These are phyloP conservation scores for Kodamaea plutei DNA, from an alignment of 1,139 yeast genomes.

Conservation along the genomic window DNA sequence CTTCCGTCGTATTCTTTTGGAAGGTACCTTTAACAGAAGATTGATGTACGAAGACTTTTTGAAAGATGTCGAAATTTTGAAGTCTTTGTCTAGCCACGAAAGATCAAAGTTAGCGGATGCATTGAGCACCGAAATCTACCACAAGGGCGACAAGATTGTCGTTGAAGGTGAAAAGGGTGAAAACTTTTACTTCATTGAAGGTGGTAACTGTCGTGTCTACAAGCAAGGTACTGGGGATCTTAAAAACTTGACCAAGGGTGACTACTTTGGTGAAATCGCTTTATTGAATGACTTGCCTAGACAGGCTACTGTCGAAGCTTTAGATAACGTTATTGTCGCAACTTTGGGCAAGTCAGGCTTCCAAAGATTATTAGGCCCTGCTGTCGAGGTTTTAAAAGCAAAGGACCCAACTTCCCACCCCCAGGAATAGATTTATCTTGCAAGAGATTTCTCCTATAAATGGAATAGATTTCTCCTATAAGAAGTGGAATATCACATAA, in stretches of 20 bases:
- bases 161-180: conserved; percentile 91
- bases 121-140: conserved; percentile 69
- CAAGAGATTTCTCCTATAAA: too few species aligned
- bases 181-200: conserved; percentile 83
- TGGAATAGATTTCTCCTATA: too few species aligned
- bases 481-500: too few species aligned
- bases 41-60: conserved; percentile 85
- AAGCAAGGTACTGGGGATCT: conserved; percentile 56
- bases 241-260: conserved; percentile 67
- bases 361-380: conserved; percentile 91
- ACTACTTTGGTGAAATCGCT: conserved; percentile 95
- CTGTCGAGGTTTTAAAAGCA: conserved; percentile 72
- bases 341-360: conserved; percentile 89
- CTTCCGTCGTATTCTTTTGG: conserved; percentile 85
- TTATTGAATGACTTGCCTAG: conserved; percentile 87
- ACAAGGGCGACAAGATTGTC: conserved; percentile 71
- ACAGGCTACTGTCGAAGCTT: conserved; percentile 88
- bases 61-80: conserved; percentile 79
- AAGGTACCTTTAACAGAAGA: conserved; percentile 87
- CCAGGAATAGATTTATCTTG: background rate
- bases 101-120: conserved; percentile 95
- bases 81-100: conserved; percentile 70
- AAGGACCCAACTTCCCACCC: conserved; percentile 59
- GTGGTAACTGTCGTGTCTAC: conserved; percentile 77
- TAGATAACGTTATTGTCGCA: conserved; percentile 76